Evolutionary conservation across 2,329 filamentous ascomycete genomes (phyloP).

Genomic region (Xylaria multiplex): DNA sequence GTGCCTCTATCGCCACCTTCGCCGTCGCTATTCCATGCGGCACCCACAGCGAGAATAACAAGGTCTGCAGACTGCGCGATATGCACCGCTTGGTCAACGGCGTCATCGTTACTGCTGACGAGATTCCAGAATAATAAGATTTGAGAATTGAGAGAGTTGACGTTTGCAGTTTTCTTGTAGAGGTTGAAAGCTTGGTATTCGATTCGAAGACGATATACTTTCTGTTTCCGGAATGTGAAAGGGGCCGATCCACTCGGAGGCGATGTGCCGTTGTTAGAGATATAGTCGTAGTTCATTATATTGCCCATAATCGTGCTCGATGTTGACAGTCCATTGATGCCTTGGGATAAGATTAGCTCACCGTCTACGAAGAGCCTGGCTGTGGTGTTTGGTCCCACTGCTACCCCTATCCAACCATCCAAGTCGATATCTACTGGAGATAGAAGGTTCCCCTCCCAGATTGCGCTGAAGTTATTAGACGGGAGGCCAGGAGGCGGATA

Average conservation of each 20-base stretch:
- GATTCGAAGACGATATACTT: conserved; percentile 51
- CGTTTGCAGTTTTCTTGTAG: conserved; percentile 53
- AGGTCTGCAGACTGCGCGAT: conserved; percentile 52
- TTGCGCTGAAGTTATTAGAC: conserved; percentile 57
- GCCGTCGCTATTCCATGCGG: conserved; percentile 58
- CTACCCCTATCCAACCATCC: conserved; percentile 56
- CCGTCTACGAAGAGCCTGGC: conserved; percentile 53
- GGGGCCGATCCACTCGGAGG: conserved; percentile 51
- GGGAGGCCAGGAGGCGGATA: conserved; percentile 55
- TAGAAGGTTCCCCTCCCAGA: conserved; percentile 54
- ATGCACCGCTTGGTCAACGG: conserved; percentile 49
- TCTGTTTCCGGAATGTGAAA: conserved; percentile 52
- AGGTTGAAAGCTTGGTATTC: conserved; percentile 57
- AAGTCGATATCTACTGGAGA: conserved; percentile 53
- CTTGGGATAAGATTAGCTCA: conserved; percentile 44
- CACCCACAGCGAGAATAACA: conserved; percentile 54
- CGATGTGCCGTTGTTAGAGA: conserved; percentile 49
- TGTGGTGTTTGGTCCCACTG: conserved; percentile 54
- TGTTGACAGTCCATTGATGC: conserved; percentile 41
- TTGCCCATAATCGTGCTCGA: conserved; percentile 53
- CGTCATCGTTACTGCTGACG: conserved; percentile 50
- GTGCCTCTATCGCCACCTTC: conserved; percentile 55
- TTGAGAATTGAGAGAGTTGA: conserved; percentile 55
- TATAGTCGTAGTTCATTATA: conserved; percentile 53
- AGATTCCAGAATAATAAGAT: conserved; percentile 58